Evolutionary conservation across 495 filamentous ascomycete species (phyloP).

Genomic region (Neurospora cerealis): DNA sequence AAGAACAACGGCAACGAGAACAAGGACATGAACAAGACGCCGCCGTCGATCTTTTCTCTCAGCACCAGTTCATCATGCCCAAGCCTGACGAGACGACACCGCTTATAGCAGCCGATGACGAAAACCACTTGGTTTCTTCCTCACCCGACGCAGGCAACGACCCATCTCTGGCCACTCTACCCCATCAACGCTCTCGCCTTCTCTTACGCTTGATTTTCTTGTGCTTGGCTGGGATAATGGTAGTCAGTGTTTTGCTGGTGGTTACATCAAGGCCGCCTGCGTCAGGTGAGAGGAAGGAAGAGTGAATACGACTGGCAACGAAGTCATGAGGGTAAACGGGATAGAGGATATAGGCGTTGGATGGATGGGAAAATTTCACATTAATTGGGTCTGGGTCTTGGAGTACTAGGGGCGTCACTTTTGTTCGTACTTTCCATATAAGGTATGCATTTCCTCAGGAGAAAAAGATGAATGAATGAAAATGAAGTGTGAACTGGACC

Average conservation of each 20-base stretch:
- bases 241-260: neutral
- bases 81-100: neutral
- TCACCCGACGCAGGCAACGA: neutral
- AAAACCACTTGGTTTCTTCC: neutral
- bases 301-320: neutral
- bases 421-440: too few species aligned
- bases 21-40: neutral
- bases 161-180: neutral
- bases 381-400: too few species aligned
- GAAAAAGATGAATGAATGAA: neutral
- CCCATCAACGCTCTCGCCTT: neutral
- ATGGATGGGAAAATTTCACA: neutral
- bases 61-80: neutral
- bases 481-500: too few species aligned
- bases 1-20: neutral
- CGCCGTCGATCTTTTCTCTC: neutral
- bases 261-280: neutral
- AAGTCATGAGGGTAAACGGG: neutral
- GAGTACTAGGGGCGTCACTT: too few species aligned
- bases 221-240: neutral
- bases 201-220: neutral
- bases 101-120: neutral
- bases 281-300: neutral
- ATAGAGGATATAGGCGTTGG: neutral
- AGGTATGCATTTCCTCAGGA: neutral